Base-by-base conservation (phyloP, 768 basidiomycete species). In the Macrolepiota dolichaula region DNA sequence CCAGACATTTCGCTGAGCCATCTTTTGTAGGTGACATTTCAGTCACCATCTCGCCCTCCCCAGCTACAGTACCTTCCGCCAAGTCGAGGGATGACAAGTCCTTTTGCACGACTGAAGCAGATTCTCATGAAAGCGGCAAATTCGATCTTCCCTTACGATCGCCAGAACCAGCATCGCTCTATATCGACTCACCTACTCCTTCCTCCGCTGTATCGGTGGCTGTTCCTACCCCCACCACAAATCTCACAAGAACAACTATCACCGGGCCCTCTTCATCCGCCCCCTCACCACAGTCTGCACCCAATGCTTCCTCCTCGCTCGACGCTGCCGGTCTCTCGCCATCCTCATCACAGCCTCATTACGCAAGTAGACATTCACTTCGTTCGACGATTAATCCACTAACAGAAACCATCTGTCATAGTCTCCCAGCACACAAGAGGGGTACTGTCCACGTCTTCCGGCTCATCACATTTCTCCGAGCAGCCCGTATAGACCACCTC, bases 1-100 rank as follows among this genome's bases (percentile, higher is more conserved):
- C n/a, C n/a, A n/a, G n/a, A n/a, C n/a, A n/a, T n/a, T n/a, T n/a
- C n/a, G n/a, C n/a, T n/a, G n/a, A n/a, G n/a, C n/a, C n/a, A n/a
- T n/a, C n/a, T n/a, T n/a, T n/a, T n/a, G 91, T 95, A 81, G 89
- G 93, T 76, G 90, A 92, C 74, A 83, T 81, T 65, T 75, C 81
- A 61, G 86, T 91, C 56, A 82, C 88, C 63, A 87, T 94, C 68
- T 91, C 92, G 37, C 89, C 92, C 50, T 92, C 92, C 9, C 92
- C 93, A 37, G 89, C 91, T 57, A 77, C 84, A 54, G 81, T 84
- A 37, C 77, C 77, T 65, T 81, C 85, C 70, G 87, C 85, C 69
- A 89, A 86, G 78, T 78, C 85, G 64, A 88, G 88, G 68, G 82
- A 76, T 68, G 88, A 94, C 67, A 92, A 88, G 74, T 84, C 89